Evolutionary conservation across 768 basidiomycete species (phyloP).

Genomic region (Neoboletus subvelutipes): DNA sequence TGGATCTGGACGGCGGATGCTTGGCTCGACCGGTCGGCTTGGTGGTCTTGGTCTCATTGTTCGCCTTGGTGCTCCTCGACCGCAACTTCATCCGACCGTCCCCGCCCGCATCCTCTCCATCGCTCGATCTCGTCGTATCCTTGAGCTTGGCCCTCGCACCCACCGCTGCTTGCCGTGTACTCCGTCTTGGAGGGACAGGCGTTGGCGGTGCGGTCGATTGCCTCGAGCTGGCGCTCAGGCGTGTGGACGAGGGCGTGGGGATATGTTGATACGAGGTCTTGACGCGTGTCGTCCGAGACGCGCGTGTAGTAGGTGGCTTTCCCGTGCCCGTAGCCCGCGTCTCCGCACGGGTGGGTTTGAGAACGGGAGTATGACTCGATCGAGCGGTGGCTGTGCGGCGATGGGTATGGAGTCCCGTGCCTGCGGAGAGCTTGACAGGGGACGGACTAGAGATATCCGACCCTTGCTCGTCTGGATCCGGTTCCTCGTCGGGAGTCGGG

Average conservation of each 20-base stretch:
- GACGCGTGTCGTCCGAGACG: conserved; percentile 16
- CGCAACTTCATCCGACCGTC: conserved; percentile 19
- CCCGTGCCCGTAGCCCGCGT: conserved; percentile 8
- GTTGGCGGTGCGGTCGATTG: conserved; percentile 16
- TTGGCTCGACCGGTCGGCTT: conserved; percentile 9
- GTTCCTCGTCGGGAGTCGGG: neutral
- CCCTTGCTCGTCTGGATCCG: conserved; percentile 10
- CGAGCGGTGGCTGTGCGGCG: conserved; percentile 1
- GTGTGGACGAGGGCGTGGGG: conserved; percentile 28
- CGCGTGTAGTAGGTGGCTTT: neutral
- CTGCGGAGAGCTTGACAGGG: conserved; percentile 29
- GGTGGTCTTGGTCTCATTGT: conserved; percentile 8
- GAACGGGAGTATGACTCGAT: neutral
- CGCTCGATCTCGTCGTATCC: conserved; percentile 4
- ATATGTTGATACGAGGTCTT: conserved; percentile 22
- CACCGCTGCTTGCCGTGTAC: conserved; percentile 26
- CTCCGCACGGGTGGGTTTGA: conserved; percentile 15
- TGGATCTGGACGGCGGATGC: conserved; percentile 12
- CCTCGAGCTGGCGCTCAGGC: conserved; percentile 1
- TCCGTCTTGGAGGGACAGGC: conserved; percentile 25
- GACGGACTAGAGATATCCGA: conserved; percentile 28
- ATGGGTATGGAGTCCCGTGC: neutral
- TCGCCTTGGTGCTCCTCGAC: conserved; percentile 11
- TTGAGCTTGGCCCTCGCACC: conserved; percentile 13
- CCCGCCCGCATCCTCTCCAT: conserved; percentile 4